phyloP scores from a whole-genome alignment of 257 asterid species.

The Leonotis leonurus region DNA sequence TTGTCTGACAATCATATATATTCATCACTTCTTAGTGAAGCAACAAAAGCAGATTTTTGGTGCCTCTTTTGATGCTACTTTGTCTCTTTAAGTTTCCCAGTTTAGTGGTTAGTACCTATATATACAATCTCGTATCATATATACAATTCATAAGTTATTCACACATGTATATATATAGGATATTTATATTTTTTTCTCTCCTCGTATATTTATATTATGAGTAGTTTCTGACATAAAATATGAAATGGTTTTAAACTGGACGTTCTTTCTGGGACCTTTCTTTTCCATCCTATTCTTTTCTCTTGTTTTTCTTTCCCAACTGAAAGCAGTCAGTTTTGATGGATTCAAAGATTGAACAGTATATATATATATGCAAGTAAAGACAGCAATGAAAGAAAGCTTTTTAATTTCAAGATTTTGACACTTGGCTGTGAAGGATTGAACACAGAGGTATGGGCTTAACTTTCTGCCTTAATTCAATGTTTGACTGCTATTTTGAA shows the following conservation, averaged over 20 bases:
- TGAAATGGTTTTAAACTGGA: no score
- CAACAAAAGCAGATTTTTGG: conserved; percentile 9
- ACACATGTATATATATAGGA: no score
- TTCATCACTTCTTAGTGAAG: conserved; percentile 29
- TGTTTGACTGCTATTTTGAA: conserved; percentile 16
- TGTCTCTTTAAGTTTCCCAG: conserved; percentile 13
- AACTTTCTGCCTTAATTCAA: conserved; percentile 21
- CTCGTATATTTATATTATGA: no score
- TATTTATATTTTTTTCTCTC: no score
- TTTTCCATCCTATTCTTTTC: background rate
- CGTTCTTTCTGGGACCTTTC: no score
- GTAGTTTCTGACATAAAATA: no score
- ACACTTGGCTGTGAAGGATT: conserved; percentile 6
- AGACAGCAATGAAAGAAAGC: conserved; percentile 11
- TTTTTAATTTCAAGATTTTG: conserved; percentile 1
- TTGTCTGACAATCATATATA: conserved; percentile 29
- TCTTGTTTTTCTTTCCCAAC: no score
- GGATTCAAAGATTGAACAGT: background rate
- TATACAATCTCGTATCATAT: no score
- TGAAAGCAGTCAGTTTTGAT: background rate
- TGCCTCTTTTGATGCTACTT: conserved; percentile 13
- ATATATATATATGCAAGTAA: no score
- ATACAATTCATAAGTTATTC: no score
- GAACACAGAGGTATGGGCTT: conserved; percentile 41
- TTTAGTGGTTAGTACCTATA: no score